These are phyloP conservation scores for Cyberlindnera lachancei DNA, from an alignment of 805 yeast species.

Conservation along the genomic window DNA sequence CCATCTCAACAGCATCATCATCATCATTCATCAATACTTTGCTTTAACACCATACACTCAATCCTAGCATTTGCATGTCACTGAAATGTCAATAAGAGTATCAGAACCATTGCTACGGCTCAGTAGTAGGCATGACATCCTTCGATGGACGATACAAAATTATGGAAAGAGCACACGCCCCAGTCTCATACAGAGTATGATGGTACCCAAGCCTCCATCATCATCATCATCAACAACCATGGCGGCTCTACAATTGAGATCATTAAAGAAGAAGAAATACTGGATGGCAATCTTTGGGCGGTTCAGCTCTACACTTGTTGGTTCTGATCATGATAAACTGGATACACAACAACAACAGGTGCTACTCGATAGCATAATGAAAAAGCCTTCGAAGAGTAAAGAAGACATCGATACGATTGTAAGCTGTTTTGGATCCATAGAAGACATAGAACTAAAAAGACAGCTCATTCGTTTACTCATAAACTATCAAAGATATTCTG, in stretches of 20 bases:
- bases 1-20: too few relatives aligned
- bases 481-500: neutral
- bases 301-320: neutral
- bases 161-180: slow-evolving; percentile 1
- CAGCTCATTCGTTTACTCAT: neutral
- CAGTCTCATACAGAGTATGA: slow-evolving; percentile 2
- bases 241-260: neutral
- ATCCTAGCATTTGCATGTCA: too few relatives aligned
- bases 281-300: neutral
- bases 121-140: slow-evolving; percentile 1
- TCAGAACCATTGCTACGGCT: neutral
- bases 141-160: neutral
- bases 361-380: too few relatives aligned
- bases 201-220: neutral
- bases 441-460: neutral
- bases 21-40: too few relatives aligned
- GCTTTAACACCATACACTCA: too few relatives aligned
- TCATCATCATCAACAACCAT: too few relatives aligned
- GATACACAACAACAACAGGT: too few relatives aligned
- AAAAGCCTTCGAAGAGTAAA: neutral
- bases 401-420: slow-evolving; percentile 1
- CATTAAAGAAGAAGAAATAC: neutral
- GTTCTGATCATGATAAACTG: neutral
- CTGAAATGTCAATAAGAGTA: neutral
- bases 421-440: neutral